Evolutionary conservation across 768 basidiomycete genomes (phyloP), one percentile per base, ranked within the genome.

Genomic region (Leccinum disarticulatum): DNA sequence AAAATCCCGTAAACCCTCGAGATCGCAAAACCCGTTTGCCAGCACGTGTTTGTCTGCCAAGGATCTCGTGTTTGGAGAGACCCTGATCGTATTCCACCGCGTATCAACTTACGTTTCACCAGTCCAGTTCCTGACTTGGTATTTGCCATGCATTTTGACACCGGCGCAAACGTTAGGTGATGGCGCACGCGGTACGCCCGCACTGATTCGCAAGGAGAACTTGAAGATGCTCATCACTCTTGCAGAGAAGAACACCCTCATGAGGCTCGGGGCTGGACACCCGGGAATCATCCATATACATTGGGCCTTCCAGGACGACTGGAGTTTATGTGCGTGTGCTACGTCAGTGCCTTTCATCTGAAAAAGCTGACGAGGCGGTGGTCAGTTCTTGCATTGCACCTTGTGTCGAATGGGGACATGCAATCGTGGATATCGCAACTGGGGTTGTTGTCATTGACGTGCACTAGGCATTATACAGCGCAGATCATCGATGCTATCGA

Each of bases 401-500:
- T 91, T 33, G 88, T 87, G 4, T 75, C 79, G 15, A 91, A 92
- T 70, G 91, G 90, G 14, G 90, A 92, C 68, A 80, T 93, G 71
- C 88, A 91, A 66, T 79, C 84, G 0, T 78, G 87, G 33, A 84
- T 92, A 63, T 82, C 83, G 4, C 82, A 81, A 54, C 77, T 93
- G 60, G 97, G 97, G 17, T 98, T 96, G 1, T 77, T 99, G 49
- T 92, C 91, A 25, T 71, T 88, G 6, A 66, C 76, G 6, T 95
- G 91, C 57, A 81, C 90, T 0, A 82, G 87, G 49, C 90, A 91
- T 72, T 98, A 98, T 70, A 80, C 90, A 2, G 95, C 96, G 0
- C 94, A 97, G 67, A 81, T 98, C 41, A 81, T 95, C 38, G 93
- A 95, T 64, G 90, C 95, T 0, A 77, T 98, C 59, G 86, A 85